These are phyloP conservation scores for Hypomyces perniciosus DNA, from an alignment of 2,329 filamentous ascomycete species.

Conservation along the genomic window DNA sequence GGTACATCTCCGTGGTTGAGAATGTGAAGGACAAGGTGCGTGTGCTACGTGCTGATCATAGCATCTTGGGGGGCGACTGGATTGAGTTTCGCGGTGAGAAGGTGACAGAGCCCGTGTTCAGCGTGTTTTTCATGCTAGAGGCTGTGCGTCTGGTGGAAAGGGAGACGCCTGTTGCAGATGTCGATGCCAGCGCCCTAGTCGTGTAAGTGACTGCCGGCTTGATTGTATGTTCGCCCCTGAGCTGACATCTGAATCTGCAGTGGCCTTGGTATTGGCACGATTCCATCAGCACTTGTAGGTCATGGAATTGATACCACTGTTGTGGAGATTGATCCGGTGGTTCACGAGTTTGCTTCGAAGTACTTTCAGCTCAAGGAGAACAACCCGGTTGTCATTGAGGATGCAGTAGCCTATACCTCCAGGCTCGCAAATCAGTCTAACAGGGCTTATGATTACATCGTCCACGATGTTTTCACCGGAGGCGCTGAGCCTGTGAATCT, in stretches of 20 bases:
- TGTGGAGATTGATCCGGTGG: slow-evolving; percentile 87
- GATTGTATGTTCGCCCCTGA: not conserved
- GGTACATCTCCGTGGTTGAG: slow-evolving; percentile 87
- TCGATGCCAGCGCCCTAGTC: slow-evolving; percentile 72
- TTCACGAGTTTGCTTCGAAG: slow-evolving; percentile 73
- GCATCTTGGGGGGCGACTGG: slow-evolving; percentile 90
- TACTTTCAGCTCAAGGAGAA: slow-evolving; percentile 77
- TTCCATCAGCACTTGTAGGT: slow-evolving; percentile 75
- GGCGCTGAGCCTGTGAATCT: slow-evolving; percentile 84
- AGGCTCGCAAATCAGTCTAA: slow-evolving; percentile 36
- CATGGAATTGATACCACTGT: slow-evolving; percentile 91
- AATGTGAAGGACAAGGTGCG: slow-evolving; percentile 65
- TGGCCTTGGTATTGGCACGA: slow-evolving; percentile 88
- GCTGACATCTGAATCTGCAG: slow-evolving; percentile 34
- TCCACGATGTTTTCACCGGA: slow-evolving; percentile 97
- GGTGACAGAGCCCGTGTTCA: slow-evolving; percentile 82
- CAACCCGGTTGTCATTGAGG: slow-evolving; percentile 72
- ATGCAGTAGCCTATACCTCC: slow-evolving; percentile 68
- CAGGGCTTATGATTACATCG: slow-evolving; percentile 75
- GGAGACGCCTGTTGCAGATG: slow-evolving; percentile 47
- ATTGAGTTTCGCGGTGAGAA: slow-evolving; percentile 46
- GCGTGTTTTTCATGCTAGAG: slow-evolving; percentile 93
- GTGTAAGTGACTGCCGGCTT: slow-evolving; percentile 54
- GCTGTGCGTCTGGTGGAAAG: slow-evolving; percentile 75
- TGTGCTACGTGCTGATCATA: slow-evolving; percentile 88